Base-by-base conservation (phyloP, 768 basidiomycete species). In the Cyathus striatus region DNA sequence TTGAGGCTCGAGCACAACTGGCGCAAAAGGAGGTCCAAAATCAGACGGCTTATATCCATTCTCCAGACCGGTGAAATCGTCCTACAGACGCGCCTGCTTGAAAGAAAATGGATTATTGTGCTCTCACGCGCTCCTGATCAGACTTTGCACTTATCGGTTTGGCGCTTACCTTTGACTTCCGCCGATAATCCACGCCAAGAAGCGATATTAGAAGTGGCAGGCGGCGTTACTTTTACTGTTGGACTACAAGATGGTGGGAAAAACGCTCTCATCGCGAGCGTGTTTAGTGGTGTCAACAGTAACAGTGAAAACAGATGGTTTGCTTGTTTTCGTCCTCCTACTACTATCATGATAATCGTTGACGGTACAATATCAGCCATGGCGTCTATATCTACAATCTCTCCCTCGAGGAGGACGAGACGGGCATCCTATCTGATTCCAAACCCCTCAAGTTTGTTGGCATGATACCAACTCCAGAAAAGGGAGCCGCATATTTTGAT, bases 1-100 rank as follows among this genome's bases (percentile, higher is more conserved):
- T 54, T 80, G 44, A 70, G 62, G 23, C 60, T 82, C 16, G 74
- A 81, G 36, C 59, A 53, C 35, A 78, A 74, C 45, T 82, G 79
- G 79, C 55, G 59, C 32, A 57, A 61, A 30, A 55, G 60, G 13
- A 54, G 49, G 23, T 57, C 70, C 3, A 55, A 49, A 20, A 62
- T 76, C 40, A 61, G 58, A 34, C 50, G 59, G 42, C 54, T 70
- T 22, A 62, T 55, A 23, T 60, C 63, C 27, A 62, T 80, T 40
- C 54, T 58, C 5, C 55, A 64, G 35, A 60, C n/a, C n/a, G n/a
- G n/a, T n/a, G n/a, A n/a, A n/a, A n/a, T n/a, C n/a, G n/a, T n/a
- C n/a, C n/a, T n/a, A n/a, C n/a, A 68, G 37, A 69, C 79, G 59
- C 69, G 69, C 43, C 60, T 75, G 38, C 62, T 78, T 16, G 74